Conservation (phyloP, 192 early-diverging fungal species). For the Backusella morwellensis region DNA sequence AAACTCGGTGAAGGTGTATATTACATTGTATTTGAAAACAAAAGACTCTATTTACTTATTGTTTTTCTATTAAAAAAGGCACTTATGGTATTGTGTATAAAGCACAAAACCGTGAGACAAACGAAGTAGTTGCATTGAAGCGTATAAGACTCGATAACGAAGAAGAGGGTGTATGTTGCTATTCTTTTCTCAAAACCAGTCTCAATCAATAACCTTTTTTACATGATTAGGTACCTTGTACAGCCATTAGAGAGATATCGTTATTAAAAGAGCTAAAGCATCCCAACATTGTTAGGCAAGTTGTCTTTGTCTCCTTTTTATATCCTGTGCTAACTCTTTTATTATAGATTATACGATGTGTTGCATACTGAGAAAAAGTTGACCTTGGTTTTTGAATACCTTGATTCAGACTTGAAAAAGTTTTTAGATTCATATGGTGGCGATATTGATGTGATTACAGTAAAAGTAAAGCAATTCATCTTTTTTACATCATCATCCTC, state of each 20-base stretch:
- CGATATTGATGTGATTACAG: conserved; percentile 73
- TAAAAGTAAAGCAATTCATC: conserved; percentile 65
- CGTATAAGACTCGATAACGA: conserved; percentile 89
- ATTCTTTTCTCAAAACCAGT: neutral
- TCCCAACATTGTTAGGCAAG: conserved; percentile 82
- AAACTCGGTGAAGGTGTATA: conserved; percentile 89
- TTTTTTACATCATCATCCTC: neutral
- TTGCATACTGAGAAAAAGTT: conserved; percentile 97
- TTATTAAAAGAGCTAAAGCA: conserved; percentile 84
- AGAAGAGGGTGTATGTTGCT: conserved; percentile 70
- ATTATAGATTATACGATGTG: conserved; percentile 89
- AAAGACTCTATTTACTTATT: neutral
- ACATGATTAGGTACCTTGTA: conserved; percentile 66
- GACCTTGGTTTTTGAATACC: conserved; percentile 97
- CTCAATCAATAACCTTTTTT: neutral
- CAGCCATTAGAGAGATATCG: conserved; percentile 85
- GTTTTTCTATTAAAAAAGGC: conserved; percentile 36
- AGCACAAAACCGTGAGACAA: conserved; percentile 92
- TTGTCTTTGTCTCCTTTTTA: neutral
- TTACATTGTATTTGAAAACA: neutral
- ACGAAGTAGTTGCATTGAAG: conserved; percentile 98
- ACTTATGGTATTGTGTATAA: conserved; percentile 99
- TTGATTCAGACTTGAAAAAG: conserved; percentile 99
- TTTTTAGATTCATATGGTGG: conserved; percentile 89
- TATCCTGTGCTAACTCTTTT: neutral